Percentiles rank a stretch among this genome's conserved stretches.
These are phyloP conservation scores for Trichoderma pleuroti DNA, from an alignment of 2,329 filamentous ascomycete species.

Conservation along the genomic window DNA sequence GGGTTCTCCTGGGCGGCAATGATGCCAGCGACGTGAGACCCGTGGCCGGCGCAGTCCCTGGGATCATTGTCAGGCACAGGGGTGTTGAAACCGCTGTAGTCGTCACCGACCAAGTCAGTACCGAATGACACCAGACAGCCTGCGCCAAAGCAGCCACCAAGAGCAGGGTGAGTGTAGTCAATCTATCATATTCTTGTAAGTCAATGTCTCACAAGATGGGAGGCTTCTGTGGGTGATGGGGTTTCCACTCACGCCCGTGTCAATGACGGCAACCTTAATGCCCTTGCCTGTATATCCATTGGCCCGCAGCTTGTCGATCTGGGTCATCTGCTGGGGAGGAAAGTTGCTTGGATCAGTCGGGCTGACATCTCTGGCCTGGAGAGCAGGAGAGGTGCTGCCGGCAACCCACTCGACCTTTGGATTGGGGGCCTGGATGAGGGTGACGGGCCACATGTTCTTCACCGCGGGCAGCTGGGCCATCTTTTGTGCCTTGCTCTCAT, in stretches of 20 bases:
- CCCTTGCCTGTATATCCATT: conserved; percentile 49
- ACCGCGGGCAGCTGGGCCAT: conserved; percentile 43
- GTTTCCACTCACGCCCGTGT: conserved; percentile 45
- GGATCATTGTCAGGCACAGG: conserved; percentile 39
- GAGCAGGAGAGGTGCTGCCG: not conserved
- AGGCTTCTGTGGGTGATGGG: not conserved
- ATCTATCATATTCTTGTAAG: conserved; percentile 23
- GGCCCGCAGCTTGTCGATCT: conserved; percentile 52
- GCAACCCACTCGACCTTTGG: conserved; percentile 45
- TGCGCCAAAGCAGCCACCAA: conserved; percentile 46
- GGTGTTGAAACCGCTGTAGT: conserved; percentile 26
- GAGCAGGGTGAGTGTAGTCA: conserved; percentile 45
- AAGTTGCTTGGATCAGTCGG: not conserved
- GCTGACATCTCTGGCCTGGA: not conserved
- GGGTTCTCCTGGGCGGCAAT: conserved; percentile 39
- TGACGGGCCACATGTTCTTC: conserved; percentile 49
- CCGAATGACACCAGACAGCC: conserved; percentile 44
- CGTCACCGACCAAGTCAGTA: conserved; percentile 42
- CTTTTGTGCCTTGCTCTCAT: conserved; percentile 41
- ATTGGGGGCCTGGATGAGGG: conserved; percentile 42
- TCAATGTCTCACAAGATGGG: not conserved
- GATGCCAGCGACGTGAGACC: conserved; percentile 45
- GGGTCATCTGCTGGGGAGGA: conserved; percentile 51
- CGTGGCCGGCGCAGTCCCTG: conserved; percentile 40
- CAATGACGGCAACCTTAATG: conserved; percentile 51